Evolutionary conservation across 225 moss, liverwort and hornwort genomes (phyloP), one percentile per base, ranked within the genome.

Genomic region (Straminergon stramineum): DNA sequence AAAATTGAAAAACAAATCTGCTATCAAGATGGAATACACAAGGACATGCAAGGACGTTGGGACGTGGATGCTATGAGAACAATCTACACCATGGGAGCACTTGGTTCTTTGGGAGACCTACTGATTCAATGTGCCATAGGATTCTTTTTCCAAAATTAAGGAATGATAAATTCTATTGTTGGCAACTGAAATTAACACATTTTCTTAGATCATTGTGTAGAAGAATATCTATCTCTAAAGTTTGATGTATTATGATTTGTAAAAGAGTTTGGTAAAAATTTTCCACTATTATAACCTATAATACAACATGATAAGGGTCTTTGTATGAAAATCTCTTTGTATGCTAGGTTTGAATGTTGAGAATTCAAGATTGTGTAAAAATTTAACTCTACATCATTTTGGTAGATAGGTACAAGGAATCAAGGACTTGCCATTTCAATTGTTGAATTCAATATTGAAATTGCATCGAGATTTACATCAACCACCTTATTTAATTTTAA

Each of bases 1-100:
- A 2, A 67, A 67, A 35, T 67, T 10, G 19, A 35, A 66, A 35
- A 35, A 35, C 0, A 67, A 37, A 37, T 37, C 3, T 68, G 6
- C 1, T 20, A 0, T 1, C 5, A 62, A 5, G 13, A 62, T 62
- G 13, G 13, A 62, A 27, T 45, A 45, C 7, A 13, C 1, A 22
- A 0, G 7, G 45, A 45, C 45, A 45, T 6, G 35, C 10, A 1
- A 1, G 20, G 11, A 35, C 1, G 10, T 2, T 10, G 5, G 35
- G 5, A 5, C 45, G 8, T 45, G 45, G 45, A 45, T 8, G 45
- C 21, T 37, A 20, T 3, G 1, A 37, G 35, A 35, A 19, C 2
- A 37, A 11, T 37, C 5, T 68, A 21, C n/a, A 22, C 21, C 22
- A 68, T 37, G 11, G 18, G 4, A 11, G 11, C 6, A 21, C 3